phyloP scores from a whole-genome alignment of 331 rosid genomes.

The Rosa hybrid region DNA sequence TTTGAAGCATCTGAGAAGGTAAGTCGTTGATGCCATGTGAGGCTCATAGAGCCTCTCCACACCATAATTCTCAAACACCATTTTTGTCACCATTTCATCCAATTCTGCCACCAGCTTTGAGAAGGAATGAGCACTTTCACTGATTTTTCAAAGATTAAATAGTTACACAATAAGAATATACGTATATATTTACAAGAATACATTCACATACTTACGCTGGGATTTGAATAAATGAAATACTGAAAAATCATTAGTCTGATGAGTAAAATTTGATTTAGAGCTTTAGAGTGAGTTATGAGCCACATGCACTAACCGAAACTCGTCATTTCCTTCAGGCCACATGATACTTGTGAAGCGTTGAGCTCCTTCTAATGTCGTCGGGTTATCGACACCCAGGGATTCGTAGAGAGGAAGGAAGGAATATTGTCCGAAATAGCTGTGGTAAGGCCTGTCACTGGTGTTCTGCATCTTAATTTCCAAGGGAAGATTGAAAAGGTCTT shows the following conservation, averaged over 20 bases:
- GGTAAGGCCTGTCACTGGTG: slow-evolving; percentile 11
- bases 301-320: slow-evolving; percentile 17
- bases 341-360: slow-evolving; percentile 26
- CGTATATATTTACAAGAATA: no score
- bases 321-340: slow-evolving; percentile 30
- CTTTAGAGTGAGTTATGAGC: background rate
- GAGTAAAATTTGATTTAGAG: background rate
- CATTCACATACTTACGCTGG: no score
- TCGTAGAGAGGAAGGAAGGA: slow-evolving; percentile 33
- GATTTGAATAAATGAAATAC: background rate
- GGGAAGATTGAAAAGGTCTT: slow-evolving; percentile 28
- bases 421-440: slow-evolving; percentile 14
- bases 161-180: background rate
- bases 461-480: slow-evolving; percentile 22
- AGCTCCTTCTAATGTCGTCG: slow-evolving; percentile 19
- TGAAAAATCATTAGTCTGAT: no score
- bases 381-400: slow-evolving; percentile 20
- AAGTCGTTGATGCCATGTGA: slow-evolving; percentile 17
- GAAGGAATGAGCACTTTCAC: slow-evolving; percentile 21
- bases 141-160: background rate
- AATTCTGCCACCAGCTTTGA: slow-evolving; percentile 24
- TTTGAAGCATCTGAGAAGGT: slow-evolving; percentile 19
- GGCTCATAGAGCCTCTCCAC: slow-evolving; percentile 18
- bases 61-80: slow-evolving; percentile 36
- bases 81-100: slow-evolving; percentile 24